phyloP scores from a whole-genome alignment of 1,284 basidiomycete genomes.

The Pholiota adiposa region DNA sequence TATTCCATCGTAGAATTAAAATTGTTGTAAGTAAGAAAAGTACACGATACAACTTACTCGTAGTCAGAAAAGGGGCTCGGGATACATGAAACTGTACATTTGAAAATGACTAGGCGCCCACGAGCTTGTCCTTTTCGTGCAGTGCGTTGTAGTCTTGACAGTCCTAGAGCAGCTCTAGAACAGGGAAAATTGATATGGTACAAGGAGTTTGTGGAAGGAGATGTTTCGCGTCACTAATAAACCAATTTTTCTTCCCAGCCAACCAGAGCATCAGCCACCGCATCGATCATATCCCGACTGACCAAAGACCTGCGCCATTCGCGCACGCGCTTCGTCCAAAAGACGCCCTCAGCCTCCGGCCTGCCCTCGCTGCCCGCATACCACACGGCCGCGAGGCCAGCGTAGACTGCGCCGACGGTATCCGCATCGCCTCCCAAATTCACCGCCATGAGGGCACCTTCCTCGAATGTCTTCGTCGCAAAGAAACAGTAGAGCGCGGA shows the following conservation, averaged over 20 bases:
- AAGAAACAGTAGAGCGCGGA: constrained; percentile 49
- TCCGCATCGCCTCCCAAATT: constrained; percentile 48
- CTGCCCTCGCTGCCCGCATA: constrained; percentile 33
- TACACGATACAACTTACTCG: no score
- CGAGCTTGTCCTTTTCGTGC: not conserved
- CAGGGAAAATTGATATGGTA: not conserved
- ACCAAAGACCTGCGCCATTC: constrained; percentile 38
- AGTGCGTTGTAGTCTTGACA: not conserved
- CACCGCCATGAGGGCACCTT: constrained; percentile 45
- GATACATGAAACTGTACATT: not conserved
- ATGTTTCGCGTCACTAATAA: not conserved
- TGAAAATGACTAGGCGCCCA: not conserved
- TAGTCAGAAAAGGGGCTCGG: no score
- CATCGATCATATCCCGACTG: constrained; percentile 37
- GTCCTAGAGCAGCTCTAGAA: not conserved
- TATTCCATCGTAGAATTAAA: not conserved
- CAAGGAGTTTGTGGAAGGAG: not conserved
- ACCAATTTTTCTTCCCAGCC: constrained; percentile 19
- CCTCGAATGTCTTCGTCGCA: constrained; percentile 44
- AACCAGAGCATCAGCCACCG: constrained; percentile 40
- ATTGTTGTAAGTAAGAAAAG: no score
- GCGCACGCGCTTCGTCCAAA: constrained; percentile 42
- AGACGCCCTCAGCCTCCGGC: constrained; percentile 22
- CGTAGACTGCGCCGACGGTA: constrained; percentile 47
- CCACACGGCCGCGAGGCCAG: constrained; percentile 45